These are phyloP conservation scores for Trichoderma afroharzianum DNA, from an alignment of 2,329 filamentous ascomycete species.

Conservation along the genomic window DNA sequence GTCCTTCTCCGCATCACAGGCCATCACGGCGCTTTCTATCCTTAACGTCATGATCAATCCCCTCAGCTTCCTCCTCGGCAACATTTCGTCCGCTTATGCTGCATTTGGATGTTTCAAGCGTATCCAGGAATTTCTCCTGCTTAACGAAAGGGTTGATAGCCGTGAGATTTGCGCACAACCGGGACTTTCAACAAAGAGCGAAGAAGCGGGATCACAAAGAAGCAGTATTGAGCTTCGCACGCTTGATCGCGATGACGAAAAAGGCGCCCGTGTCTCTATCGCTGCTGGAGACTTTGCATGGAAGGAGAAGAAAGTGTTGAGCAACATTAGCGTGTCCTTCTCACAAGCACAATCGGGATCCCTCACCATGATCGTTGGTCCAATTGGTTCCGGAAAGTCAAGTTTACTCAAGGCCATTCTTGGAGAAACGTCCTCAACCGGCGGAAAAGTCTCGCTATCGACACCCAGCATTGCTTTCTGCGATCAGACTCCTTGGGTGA, in stretches of 20 bases:
- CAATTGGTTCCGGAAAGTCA: slow-evolving; percentile 33
- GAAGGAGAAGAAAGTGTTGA: slow-evolving; percentile 26
- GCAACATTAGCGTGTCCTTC: slow-evolving; percentile 25
- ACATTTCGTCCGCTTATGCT: slow-evolving; percentile 27
- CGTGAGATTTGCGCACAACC: slow-evolving; percentile 20
- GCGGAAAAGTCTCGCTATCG: slow-evolving; percentile 24
- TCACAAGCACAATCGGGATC: slow-evolving; percentile 22
- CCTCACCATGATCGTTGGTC: slow-evolving; percentile 30
- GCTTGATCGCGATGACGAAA: background rate
- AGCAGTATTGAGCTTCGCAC: slow-evolving; percentile 18
- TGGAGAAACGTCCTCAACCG: slow-evolving; percentile 25
- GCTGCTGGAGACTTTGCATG: slow-evolving; percentile 27
- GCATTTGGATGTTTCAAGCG: slow-evolving; percentile 31
- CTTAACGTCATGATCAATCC: slow-evolving; percentile 29
- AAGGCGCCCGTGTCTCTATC: slow-evolving; percentile 22
- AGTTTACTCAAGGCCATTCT: slow-evolving; percentile 31
- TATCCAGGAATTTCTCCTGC: slow-evolving; percentile 30
- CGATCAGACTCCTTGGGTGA: slow-evolving; percentile 32
- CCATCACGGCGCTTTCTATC: slow-evolving; percentile 31
- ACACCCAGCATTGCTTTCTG: slow-evolving; percentile 29
- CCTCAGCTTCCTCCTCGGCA: slow-evolving; percentile 24
- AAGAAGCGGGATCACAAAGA: background rate
- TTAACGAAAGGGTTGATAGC: slow-evolving; percentile 25
- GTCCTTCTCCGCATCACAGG: slow-evolving; percentile 29
- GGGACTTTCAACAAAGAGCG: background rate